phyloP scores from a whole-genome alignment of 352 stramenopile genomes.

The Phytophthora crassamura region DNA sequence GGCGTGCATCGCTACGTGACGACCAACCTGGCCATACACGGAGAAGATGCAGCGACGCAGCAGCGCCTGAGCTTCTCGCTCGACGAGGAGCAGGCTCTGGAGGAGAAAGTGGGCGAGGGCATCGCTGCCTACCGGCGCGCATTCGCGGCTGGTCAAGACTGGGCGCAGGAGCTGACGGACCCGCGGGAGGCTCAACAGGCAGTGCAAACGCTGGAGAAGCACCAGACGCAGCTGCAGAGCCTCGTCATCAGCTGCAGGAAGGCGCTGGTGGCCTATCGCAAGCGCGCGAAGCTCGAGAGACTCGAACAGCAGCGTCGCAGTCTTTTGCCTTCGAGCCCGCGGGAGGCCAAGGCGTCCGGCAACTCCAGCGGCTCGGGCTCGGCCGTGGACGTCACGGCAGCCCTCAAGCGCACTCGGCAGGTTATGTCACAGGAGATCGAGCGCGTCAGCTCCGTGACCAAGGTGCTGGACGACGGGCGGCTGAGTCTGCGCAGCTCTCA shows the following conservation, averaged over 20 bases:
- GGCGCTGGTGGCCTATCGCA: conserved; percentile 64
- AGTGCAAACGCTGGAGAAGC: conserved; percentile 35
- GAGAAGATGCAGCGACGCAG: conserved; percentile 13
- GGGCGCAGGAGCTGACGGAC: conserved; percentile 47
- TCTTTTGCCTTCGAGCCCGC: conserved; percentile 44
- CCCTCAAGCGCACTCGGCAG: conserved; percentile 69
- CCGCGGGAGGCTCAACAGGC: conserved; percentile 32
- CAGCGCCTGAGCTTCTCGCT: conserved; percentile 53
- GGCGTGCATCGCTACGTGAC: conserved; percentile 53
- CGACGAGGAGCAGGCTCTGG: conserved; percentile 67
- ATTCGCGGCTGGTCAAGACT: conserved; percentile 52
- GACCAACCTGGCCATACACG: conserved; percentile 37
- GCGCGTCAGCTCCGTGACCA: conserved; percentile 65
- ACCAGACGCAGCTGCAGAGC: conserved; percentile 43
- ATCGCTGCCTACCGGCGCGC: conserved; percentile 46
- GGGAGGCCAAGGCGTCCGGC: conserved; percentile 10
- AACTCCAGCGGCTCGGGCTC: conserved; percentile 36
- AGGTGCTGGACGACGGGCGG: conserved; percentile 73
- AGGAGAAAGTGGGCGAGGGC: conserved; percentile 62
- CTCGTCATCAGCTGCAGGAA: conserved; percentile 57
- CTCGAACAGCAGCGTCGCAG: conserved; percentile 57
- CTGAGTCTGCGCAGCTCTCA: conserved; percentile 66
- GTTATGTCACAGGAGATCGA: conserved; percentile 81
- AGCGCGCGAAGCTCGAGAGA: conserved; percentile 66
- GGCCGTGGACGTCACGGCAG: conserved; percentile 62